A percentile compares a stretch with the other conserved stretches of the same genome.
Conservation (phyloP, 225 moss, liverwort and hornwort genomes). For the Pleurozium schreberi region DNA sequence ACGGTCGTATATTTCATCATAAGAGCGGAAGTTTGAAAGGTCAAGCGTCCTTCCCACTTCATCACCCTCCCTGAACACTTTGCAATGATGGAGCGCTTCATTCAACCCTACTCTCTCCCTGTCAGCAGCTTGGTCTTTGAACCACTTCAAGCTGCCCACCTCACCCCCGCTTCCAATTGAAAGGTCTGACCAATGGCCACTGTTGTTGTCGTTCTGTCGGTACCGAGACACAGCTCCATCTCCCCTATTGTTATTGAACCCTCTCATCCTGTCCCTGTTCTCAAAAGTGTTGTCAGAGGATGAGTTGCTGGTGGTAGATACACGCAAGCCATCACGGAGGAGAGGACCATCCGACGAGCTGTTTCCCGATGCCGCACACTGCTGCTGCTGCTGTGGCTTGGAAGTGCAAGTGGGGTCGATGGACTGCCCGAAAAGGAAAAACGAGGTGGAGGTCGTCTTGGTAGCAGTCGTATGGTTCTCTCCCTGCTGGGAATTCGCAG, state of each 20-base stretch:
- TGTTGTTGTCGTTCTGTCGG: slow-evolving; percentile 20
- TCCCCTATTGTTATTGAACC: slow-evolving; percentile 22
- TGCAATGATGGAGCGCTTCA: slow-evolving; percentile 73
- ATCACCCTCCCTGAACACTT: slow-evolving; percentile 87
- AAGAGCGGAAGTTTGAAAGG: slow-evolving; percentile 59
- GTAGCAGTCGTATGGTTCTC: slow-evolving; percentile 8
- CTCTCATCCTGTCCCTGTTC: slow-evolving; percentile 33
- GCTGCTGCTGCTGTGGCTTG: slow-evolving; percentile 22
- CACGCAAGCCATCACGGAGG: slow-evolving; percentile 50
- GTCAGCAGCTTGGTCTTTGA: slow-evolving; percentile 32
- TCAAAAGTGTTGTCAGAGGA: slow-evolving; percentile 58
- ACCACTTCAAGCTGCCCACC: slow-evolving; percentile 51
- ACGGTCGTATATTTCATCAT: slow-evolving; percentile 74
- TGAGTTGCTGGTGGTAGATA: slow-evolving; percentile 48
- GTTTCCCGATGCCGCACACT: slow-evolving; percentile 60
- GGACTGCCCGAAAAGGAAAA: slow-evolving; percentile 86
- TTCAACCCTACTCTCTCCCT: slow-evolving; percentile 24
- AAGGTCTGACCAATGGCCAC: slow-evolving; percentile 34
- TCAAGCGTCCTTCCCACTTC: slow-evolving; percentile 94
- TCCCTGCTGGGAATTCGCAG: slow-evolving; percentile 9
- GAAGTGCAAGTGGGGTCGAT: slow-evolving; percentile 69
- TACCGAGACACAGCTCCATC: slow-evolving; percentile 29
- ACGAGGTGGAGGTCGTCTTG: slow-evolving; percentile 43
- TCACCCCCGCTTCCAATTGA: slow-evolving; percentile 30
- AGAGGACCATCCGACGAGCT: slow-evolving; percentile 68